These are phyloP conservation scores for Coemansia sp. DNA, from an alignment of 192 early-diverging fungal species.

Conservation along the genomic window DNA sequence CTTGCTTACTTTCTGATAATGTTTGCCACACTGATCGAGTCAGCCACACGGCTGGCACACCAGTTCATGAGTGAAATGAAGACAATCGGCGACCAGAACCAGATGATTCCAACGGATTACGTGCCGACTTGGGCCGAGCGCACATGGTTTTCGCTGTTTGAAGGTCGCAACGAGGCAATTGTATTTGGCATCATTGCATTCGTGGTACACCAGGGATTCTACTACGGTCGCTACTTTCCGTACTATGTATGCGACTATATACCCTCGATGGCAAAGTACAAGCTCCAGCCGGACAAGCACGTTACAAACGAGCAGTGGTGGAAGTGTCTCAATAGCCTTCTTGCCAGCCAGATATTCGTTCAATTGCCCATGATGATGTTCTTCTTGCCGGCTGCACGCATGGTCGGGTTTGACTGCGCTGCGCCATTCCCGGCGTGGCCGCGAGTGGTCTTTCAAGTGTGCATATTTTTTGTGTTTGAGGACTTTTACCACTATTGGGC, in stretches of 20 bases:
- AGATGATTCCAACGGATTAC: conserved; percentile 16
- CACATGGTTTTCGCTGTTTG: conserved; percentile 63
- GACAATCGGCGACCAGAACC: conserved; percentile 14
- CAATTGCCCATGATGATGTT: conserved; percentile 67
- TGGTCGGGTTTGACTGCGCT: conserved; percentile 64
- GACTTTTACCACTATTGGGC: conserved; percentile 73
- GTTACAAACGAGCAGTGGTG: conserved; percentile 56
- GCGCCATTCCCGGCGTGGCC: conserved; percentile 62
- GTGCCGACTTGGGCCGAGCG: conserved; percentile 52
- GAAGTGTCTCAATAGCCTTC: conserved; percentile 58
- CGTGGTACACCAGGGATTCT: conserved; percentile 83
- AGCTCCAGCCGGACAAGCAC: conserved; percentile 65
- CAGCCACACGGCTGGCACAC: conserved; percentile 15
- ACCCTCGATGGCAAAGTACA: conserved; percentile 68
- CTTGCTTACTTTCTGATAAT: not conserved
- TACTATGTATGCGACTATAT: conserved; percentile 82
- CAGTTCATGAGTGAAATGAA: conserved; percentile 28
- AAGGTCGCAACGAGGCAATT: conserved; percentile 63
- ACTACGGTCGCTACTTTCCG: conserved; percentile 83
- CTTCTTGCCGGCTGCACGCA: conserved; percentile 60
- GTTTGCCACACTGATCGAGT: not conserved
- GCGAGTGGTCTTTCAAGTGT: conserved; percentile 48
- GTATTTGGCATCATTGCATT: conserved; percentile 73
- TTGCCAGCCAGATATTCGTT: conserved; percentile 62
- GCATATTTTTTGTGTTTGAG: conserved; percentile 64